Percentiles rank a stretch among this genome's conserved stretches.
Conservation (phyloP, 1,284 basidiomycete genomes). For the Cutaneotrichosporon sp. region DNA sequence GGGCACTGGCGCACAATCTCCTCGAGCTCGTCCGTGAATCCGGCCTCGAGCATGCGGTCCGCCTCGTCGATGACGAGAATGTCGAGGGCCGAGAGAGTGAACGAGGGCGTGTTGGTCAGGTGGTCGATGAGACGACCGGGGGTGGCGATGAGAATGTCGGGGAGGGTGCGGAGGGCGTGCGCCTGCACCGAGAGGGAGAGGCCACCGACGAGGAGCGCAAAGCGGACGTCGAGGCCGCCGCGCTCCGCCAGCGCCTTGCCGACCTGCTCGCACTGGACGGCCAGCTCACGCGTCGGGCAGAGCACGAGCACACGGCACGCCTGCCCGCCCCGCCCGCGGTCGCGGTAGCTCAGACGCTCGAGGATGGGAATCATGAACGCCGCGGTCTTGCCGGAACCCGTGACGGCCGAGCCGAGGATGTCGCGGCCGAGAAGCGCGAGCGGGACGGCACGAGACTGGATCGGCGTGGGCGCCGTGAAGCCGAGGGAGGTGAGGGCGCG, state of each 20-base stretch:
- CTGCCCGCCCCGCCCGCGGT: conserved; percentile 73
- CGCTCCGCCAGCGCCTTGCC: conserved; percentile 72
- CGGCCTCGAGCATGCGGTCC: conserved; percentile 77
- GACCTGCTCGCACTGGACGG: conserved; percentile 91
- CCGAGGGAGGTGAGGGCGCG: conserved; percentile 80
- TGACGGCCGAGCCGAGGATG: conserved; percentile 91
- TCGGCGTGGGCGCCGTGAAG: conserved; percentile 87
- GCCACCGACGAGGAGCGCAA: conserved; percentile 90
- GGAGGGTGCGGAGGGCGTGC: conserved; percentile 74
- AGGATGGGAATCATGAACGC: conserved; percentile 94
- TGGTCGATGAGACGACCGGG: conserved; percentile 71
- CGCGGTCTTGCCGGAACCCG: conserved; percentile 95
- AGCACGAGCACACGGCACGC: conserved; percentile 93
- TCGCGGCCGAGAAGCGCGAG: conserved; percentile 92
- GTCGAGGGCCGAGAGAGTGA: conserved; percentile 88
- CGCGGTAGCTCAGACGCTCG: conserved; percentile 85
- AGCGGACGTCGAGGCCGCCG: conserved; percentile 82
- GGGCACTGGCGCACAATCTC: conserved; percentile 94
- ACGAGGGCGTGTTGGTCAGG: conserved; percentile 78
- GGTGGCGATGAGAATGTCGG: conserved; percentile 78
- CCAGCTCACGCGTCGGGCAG: conserved; percentile 90
- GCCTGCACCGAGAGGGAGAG: conserved; percentile 91
- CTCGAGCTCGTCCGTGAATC: conserved; percentile 74
- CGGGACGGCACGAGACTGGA: conserved; percentile 89
- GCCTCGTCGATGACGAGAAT: conserved; percentile 98